phyloP scores from a whole-genome alignment of 129 eudicot genomes.

The Flaveria robusta region DNA sequence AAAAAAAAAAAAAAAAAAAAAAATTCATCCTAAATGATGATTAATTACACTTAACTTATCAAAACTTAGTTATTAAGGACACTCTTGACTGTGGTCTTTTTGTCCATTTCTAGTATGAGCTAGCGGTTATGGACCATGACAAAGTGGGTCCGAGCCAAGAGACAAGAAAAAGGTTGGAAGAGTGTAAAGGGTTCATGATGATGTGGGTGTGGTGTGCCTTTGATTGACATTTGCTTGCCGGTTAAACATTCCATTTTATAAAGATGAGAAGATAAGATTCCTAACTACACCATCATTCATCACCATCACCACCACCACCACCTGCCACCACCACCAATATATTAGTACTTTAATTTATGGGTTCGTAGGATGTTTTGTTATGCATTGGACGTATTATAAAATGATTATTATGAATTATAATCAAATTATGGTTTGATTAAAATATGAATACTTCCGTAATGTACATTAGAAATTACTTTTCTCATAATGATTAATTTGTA shows the following conservation, averaged over 20 bases:
- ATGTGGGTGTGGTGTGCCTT: conserved; percentile 33
- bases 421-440: no score
- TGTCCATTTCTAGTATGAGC: conserved; percentile 26
- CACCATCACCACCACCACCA: neutral
- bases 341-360: neutral
- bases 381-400: neutral
- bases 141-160: conserved; percentile 31
- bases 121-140: conserved; percentile 22
- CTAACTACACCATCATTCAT: neutral
- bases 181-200: conserved; percentile 44
- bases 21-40: no score
- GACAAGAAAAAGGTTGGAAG: conserved; percentile 35
- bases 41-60: no score
- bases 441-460: no score
- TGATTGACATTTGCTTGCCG: conserved; percentile 40
- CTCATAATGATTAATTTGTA: no score
- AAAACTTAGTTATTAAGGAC: no score
- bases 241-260: conserved; percentile 37
- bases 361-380: neutral
- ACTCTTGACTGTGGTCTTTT: conserved; percentile 2
- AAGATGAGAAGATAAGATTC: conserved; percentile 24
- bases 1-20: no score
- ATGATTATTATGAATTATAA: neutral
- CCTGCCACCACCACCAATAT: neutral
- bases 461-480: no score